Conservation (phyloP, 176 grass and related monocot genomes). For the Ampelocalamus luodianensis region DNA sequence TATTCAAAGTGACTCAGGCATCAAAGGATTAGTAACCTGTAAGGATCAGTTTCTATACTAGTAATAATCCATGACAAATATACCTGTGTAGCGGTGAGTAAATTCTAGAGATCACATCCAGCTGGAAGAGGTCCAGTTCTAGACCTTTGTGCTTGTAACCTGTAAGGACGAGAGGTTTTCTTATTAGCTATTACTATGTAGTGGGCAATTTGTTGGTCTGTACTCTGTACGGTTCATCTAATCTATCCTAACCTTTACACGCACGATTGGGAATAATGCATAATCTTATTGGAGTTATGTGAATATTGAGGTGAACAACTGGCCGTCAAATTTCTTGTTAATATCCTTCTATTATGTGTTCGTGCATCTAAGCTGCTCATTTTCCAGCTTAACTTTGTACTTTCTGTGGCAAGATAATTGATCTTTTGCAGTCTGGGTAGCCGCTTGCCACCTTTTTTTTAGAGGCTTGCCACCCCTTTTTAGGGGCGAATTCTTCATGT, state of each 20-base stretch:
- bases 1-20: neutral
- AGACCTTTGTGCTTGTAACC: neutral
- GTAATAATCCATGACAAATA: neutral
- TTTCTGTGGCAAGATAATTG: constrained; percentile 1
- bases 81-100: neutral
- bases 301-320: constrained; percentile 21
- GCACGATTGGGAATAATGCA: neutral
- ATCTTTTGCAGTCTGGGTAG: neutral
- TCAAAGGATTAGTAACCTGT: neutral
- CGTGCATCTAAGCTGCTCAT: neutral
- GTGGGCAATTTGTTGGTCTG: neutral
- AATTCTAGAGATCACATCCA: neutral
- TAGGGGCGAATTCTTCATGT: neutral
- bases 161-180: neutral
- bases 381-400: constrained; percentile 29
- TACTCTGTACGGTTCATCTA: neutral
- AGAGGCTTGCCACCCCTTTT: neutral
- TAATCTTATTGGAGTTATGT: neutral
- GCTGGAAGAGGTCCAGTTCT: neutral
- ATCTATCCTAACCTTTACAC: neutral
- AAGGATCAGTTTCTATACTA: neutral
- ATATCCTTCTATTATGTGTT: neutral
- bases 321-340: neutral
- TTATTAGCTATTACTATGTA: neutral
- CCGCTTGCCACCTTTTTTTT: neutral